Conservation (phyloP, 257 asterid genomes). For the Capsicum chinense region DNA sequence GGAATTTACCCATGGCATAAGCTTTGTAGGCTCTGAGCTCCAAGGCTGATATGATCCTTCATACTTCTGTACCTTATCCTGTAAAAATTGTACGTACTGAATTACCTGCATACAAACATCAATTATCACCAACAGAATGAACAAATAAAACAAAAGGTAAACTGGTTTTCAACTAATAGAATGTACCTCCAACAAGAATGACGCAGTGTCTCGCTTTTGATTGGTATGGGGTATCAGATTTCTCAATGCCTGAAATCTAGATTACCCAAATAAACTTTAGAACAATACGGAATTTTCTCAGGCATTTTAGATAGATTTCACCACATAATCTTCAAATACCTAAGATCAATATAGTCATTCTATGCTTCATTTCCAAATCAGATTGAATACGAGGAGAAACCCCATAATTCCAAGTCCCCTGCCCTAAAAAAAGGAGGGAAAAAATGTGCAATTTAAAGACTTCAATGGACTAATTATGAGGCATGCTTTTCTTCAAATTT, state of each 20-base stretch:
- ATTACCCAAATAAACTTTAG: conserved; percentile 18
- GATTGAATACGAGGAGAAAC: not conserved
- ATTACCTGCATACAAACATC: conserved; percentile 66
- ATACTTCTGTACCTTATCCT: conserved; percentile 77
- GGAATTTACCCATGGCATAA: conserved; percentile 92
- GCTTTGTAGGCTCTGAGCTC: conserved; percentile 87
- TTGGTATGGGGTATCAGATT: conserved; percentile 83
- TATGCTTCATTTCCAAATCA: not conserved
- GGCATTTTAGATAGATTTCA: not conserved
- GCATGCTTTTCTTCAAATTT: not conserved
- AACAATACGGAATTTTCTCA: not conserved
- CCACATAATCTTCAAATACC: conserved; percentile 4
- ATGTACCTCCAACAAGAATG: conserved; percentile 79
- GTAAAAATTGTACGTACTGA: conserved; percentile 77
- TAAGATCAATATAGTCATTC: not conserved
- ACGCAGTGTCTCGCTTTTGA: conserved; percentile 93
- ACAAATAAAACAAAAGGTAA: not conserved
- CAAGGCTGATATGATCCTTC: conserved; percentile 85
- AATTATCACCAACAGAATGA: conserved; percentile 32
- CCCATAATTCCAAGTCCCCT: not conserved
- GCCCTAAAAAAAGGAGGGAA: not conserved
- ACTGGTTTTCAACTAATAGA: conserved; percentile 9
- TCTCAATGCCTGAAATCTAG: conserved; percentile 87
- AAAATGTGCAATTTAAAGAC: not conserved
- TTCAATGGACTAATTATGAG: not conserved